Conservation (phyloP, 768 basidiomycete genomes). For the Dendrothele bispora region DNA sequence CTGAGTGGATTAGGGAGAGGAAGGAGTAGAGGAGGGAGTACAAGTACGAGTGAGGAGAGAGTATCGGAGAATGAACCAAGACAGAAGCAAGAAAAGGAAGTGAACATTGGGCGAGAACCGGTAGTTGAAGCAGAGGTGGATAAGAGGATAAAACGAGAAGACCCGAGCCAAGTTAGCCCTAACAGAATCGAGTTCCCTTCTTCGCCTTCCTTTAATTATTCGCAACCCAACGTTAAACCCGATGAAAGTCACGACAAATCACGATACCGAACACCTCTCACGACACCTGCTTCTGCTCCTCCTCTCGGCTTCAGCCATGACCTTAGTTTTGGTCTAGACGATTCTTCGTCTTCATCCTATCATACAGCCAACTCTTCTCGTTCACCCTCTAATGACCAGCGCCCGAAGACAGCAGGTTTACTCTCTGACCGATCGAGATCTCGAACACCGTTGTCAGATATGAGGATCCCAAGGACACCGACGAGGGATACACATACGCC, state of each 20-base stretch:
- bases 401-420: background rate
- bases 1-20: constrained; percentile 44
- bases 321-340: background rate
- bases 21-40: constrained; percentile 27
- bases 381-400: background rate
- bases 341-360: background rate
- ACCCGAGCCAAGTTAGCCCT: background rate
- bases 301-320: background rate
- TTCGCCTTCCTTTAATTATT: constrained; percentile 9
- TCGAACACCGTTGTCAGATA: constrained; percentile 32
- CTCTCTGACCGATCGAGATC: constrained; percentile 18
- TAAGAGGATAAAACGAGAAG: background rate
- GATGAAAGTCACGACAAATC: constrained; percentile 1
- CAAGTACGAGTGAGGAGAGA: constrained; percentile 23
- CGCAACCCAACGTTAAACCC: background rate
- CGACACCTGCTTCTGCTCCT: too few species aligned
- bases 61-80: constrained; percentile 8
- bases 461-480: too few species aligned
- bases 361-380: background rate
- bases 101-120: constrained; percentile 21
- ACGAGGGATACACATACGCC: constrained; percentile 18
- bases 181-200: constrained; percentile 12
- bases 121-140: background rate
- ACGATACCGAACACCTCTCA: background rate
- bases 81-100: background rate